Evolutionary conservation across 352 stramenopile genomes (phyloP).

Genomic region (Phytopythium cucurbitacearum): DNA sequence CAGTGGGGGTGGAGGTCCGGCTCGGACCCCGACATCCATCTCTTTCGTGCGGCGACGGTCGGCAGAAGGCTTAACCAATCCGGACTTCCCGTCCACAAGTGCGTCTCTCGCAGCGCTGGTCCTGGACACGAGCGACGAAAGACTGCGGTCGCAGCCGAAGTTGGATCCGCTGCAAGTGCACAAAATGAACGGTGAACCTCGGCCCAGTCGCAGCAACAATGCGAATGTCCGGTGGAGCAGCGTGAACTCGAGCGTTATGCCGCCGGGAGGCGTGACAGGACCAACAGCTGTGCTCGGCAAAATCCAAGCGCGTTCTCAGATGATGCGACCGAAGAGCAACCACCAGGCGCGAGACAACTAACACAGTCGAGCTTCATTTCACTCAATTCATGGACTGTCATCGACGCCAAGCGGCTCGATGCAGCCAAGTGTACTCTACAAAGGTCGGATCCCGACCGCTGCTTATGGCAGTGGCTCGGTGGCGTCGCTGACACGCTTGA

Average conservation of each 20-base stretch:
- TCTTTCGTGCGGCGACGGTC: slow-evolving; percentile 23
- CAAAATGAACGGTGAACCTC: slow-evolving; percentile 24
- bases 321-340: slow-evolving; percentile 45
- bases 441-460: neutral
- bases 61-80: neutral
- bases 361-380: neutral
- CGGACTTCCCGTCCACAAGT: too few relatives aligned
- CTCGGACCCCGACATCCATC: slow-evolving; percentile 5
- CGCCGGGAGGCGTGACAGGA: neutral
- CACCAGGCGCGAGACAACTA: slow-evolving; percentile 8
- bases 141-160: slow-evolving; percentile 49
- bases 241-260: neutral
- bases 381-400: neutral
- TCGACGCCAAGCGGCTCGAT: too few relatives aligned
- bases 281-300: slow-evolving; percentile 23
- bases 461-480: slow-evolving; percentile 80
- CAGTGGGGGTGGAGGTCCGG: slow-evolving; percentile 5
- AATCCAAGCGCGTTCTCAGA: slow-evolving; percentile 54
- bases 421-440: slow-evolving; percentile 3
- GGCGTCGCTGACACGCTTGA: slow-evolving; percentile 90
- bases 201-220: slow-evolving; percentile 1
- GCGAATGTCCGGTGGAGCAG: neutral
- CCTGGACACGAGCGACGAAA: slow-evolving; percentile 26
- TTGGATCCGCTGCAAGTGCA: slow-evolving; percentile 55
- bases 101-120: slow-evolving; percentile 23